phyloP scores from a whole-genome alignment of 1,139 yeast species.

The Lodderomyces metapsilosis region DNA sequence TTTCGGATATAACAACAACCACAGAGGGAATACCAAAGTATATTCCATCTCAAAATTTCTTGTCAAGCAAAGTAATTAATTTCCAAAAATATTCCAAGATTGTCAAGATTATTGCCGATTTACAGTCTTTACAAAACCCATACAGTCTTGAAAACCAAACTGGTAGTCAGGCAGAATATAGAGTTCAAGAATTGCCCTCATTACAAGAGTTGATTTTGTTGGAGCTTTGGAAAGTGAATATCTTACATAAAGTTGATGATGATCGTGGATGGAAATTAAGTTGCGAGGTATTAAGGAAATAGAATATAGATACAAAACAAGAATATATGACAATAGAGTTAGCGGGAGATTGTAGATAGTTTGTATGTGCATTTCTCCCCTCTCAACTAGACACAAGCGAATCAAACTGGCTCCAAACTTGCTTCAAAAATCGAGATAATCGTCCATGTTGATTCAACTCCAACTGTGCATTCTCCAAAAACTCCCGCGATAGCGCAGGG shows the following conservation, averaged over 20 bases:
- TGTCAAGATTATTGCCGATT: conserved; percentile 71
- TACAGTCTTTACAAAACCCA: conserved; percentile 73
- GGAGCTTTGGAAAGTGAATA: conserved; percentile 70
- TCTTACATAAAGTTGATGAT: conserved; percentile 55
- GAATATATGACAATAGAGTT: background rate
- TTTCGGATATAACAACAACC: conserved; percentile 85
- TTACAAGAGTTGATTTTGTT: conserved; percentile 65
- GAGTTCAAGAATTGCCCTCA: conserved; percentile 28
- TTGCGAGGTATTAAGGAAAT: conserved; percentile 36
- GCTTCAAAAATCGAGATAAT: conserved; percentile 39
- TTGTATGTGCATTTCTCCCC: background rate
- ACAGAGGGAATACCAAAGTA: conserved; percentile 82
- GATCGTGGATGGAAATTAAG: conserved; percentile 76
- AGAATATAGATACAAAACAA: background rate
- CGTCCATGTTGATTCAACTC: conserved; percentile 38
- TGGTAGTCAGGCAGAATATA: conserved; percentile 2
- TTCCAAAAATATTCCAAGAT: conserved; percentile 79
- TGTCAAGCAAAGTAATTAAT: conserved; percentile 64
- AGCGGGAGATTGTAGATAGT: no score
- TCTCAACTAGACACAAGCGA: background rate
- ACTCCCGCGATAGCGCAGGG: conserved; percentile 32
- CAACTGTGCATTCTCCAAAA: conserved; percentile 19
- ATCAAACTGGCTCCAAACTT: conserved; percentile 24
- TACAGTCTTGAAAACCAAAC: conserved; percentile 25
- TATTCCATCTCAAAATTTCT: conserved; percentile 59